Conservation (phyloP, 129 eudicot genomes). For the Escallonia herrerae region DNA sequence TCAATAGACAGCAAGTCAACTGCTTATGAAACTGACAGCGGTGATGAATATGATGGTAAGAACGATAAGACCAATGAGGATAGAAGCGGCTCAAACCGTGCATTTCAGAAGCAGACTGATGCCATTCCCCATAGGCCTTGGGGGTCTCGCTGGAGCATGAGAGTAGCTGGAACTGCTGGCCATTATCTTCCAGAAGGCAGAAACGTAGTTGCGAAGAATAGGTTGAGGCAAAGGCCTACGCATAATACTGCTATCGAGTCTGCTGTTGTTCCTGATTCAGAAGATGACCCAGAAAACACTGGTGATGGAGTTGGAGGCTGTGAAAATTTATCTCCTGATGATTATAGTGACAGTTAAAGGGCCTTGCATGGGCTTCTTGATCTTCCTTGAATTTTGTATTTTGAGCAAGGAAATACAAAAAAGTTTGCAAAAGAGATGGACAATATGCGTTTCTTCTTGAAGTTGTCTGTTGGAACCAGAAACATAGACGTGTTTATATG, state of each 20-base stretch:
- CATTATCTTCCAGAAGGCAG: slow-evolving; percentile 19
- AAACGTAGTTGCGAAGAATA: slow-evolving; percentile 42
- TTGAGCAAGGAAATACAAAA: neutral
- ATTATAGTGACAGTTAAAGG: slow-evolving; percentile 6
- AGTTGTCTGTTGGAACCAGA: neutral
- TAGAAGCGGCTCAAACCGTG: slow-evolving; percentile 1
- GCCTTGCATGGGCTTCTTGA: neutral
- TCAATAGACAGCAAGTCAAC: slow-evolving; percentile 19
- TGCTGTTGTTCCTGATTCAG: slow-evolving; percentile 44
- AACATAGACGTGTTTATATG: neutral
- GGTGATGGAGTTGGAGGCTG: neutral
- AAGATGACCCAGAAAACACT: slow-evolving; percentile 30
- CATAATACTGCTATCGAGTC: slow-evolving; percentile 31
- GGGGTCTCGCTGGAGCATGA: slow-evolving; percentile 24
- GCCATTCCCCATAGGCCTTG: slow-evolving; percentile 13
- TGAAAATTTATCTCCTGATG: slow-evolving; percentile 5
- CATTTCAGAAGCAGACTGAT: slow-evolving; percentile 8
- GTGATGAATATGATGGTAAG: slow-evolving; percentile 14
- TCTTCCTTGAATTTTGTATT: slow-evolving; percentile 3
- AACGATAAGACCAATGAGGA: slow-evolving; percentile 13
- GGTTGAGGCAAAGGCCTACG: slow-evolving; percentile 49
- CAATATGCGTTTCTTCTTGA: neutral
- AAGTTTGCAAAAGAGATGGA: too few species aligned
- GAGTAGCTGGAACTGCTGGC: slow-evolving; percentile 26
- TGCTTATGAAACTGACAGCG: slow-evolving; percentile 32